Base-by-base conservation (phyloP, 371 early-diverging fungal genomes). In the Mucor sp. region DNA sequence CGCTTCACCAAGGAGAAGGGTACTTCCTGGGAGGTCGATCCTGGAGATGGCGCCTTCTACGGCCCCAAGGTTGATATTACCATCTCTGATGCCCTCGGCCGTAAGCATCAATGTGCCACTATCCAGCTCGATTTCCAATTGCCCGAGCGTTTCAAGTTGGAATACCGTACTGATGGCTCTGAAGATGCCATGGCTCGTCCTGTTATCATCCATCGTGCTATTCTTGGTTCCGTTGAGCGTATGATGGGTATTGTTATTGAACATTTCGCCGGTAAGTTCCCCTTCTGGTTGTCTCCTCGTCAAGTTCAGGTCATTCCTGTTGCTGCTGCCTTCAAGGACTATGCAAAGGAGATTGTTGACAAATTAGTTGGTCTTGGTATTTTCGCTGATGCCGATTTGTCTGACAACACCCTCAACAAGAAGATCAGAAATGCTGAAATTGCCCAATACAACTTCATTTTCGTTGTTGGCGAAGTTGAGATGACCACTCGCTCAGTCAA, bases 51-150 rank as follows among this genome's bases (percentile, higher is more conserved):
- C 44, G 99, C 99, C 27, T 99, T 99, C 89, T 99, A 99, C 81
- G 99, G 99, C 6, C 99, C 99, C 73, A 99, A 99, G 91, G 97
- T 99, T 9, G 99, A 99, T 85, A 99, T 99, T 73, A 91, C 92
- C 47, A 92, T 99, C 69, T 83, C 90, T 32, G 99, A 99, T 83
- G 98, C 98, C 15, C 87, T 98, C 66, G 86, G 91, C 53, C 92
- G 99, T 65, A 86, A 88, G 71, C 95, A 93, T 77, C 99, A 99
- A 83, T 99, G 99, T 78, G 99, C 99, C 47, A 99, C 99, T 25
- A 94, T 99, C 65, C 99, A 99, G 78, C 88, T 99, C 50, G 99
- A 92, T 72, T 99, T 98, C 91, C 97, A 99, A 75, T 87, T 99
- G 63, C 99, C 99, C 14, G 85, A 90, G 63, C 89, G 98, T 27